Conservation (phyloP, 23 red algal species). For the Chondrus crispus region DNA sequence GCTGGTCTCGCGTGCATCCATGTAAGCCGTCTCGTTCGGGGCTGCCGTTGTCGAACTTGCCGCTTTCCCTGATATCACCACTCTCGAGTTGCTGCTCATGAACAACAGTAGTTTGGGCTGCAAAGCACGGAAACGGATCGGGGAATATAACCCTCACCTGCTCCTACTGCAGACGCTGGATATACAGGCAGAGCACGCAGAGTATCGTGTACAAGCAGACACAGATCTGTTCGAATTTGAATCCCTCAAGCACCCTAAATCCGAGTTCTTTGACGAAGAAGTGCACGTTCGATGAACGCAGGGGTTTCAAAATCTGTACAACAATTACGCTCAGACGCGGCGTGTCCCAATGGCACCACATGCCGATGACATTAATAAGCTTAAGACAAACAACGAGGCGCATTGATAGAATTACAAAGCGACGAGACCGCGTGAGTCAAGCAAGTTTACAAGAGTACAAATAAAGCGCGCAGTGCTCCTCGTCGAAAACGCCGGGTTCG, state of each 20-base stretch:
- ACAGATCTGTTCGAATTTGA: too few relatives aligned
- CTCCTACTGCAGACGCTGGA: slow-evolving; percentile 28
- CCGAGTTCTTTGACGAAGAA: neutral
- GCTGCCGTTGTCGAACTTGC: slow-evolving; percentile 33
- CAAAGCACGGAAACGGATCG: neutral
- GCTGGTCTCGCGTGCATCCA: neutral
- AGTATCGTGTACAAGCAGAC: too few relatives aligned
- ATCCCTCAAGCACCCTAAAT: too few relatives aligned
- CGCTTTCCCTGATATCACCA: slow-evolving; percentile 32
- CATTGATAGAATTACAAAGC: slow-evolving; percentile 46
- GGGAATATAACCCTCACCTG: slow-evolving; percentile 30
- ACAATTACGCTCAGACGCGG: too few relatives aligned
- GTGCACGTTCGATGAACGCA: neutral
- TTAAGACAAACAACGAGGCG: too few relatives aligned
- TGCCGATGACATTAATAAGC: too few relatives aligned
- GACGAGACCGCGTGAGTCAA: slow-evolving; percentile 58
- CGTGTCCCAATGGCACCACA: too few relatives aligned
- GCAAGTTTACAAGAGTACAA: slow-evolving; percentile 14
- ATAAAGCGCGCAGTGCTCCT: slow-evolving; percentile 47
- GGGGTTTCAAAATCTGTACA: too few relatives aligned
- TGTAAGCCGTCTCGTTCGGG: slow-evolving; percentile 4
- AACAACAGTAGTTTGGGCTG: neutral
- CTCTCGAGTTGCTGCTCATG: slow-evolving; percentile 42
- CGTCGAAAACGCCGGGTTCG: slow-evolving; percentile 40
- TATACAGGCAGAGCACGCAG: neutral